A percentile compares a stretch with the other conserved stretches of the same genome.
phyloP scores from a whole-genome alignment of 78 protist species.

The Dictyostelium firmibasis region DNA sequence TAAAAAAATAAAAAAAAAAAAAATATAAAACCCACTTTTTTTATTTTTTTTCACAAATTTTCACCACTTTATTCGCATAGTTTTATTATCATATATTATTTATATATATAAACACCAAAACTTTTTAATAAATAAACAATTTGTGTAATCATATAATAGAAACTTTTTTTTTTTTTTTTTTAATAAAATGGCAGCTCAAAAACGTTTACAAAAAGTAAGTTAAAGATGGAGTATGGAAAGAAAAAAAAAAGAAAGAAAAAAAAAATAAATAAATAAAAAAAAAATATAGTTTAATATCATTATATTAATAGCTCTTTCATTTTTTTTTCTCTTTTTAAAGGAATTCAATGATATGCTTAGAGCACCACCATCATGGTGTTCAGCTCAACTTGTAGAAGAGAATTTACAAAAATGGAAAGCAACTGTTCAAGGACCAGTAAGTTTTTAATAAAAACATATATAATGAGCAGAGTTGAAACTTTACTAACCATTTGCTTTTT shows the following conservation, averaged over 20 bases:
- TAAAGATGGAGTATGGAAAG: background rate
- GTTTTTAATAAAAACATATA: no score
- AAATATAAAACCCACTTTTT: background rate
- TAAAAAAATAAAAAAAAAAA: background rate
- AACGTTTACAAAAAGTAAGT: constrained; percentile 67
- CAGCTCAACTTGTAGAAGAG: constrained; percentile 52
- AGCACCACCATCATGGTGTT: constrained; percentile 64
- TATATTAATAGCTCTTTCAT: no score
- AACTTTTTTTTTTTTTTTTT: no score
- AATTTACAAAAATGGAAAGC: constrained; percentile 72
- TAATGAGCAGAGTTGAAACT: no score
- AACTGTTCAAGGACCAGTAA: constrained; percentile 61
- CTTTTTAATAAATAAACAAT: no score
- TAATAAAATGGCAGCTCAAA: constrained; percentile 40
- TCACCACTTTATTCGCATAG: background rate
- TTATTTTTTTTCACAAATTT: background rate
- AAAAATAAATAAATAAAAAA: background rate
- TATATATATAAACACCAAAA: background rate
- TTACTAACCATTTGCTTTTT: no score
- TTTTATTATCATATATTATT: background rate
- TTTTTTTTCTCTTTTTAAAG: background rate
- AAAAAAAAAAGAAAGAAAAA: background rate
- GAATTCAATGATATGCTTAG: constrained; percentile 40
- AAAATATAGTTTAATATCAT: no score
- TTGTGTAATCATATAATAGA: background rate